These are phyloP conservation scores for Penicillium sp. DNA, from an alignment of 2,329 filamentous ascomycete genomes.

Conservation along the genomic window DNA sequence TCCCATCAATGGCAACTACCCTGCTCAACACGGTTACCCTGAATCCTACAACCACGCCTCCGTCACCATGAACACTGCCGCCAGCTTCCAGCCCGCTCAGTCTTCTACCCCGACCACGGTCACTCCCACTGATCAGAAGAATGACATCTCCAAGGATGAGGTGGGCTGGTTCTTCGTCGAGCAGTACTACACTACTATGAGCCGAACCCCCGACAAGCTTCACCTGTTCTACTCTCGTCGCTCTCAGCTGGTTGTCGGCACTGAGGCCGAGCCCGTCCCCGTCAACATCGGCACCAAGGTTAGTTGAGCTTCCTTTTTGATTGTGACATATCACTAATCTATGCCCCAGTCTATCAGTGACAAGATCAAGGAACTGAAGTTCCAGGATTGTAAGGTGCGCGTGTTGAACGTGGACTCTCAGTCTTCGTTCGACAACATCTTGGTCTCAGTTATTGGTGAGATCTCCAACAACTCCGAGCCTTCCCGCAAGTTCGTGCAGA, in stretches of 20 bases:
- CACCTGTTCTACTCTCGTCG: slow-evolving; percentile 95
- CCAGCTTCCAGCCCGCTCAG: slow-evolving; percentile 43
- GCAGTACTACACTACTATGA: slow-evolving; percentile 98
- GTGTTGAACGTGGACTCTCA: slow-evolving; percentile 98
- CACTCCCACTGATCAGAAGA: slow-evolving; percentile 41
- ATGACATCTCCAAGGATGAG: slow-evolving; percentile 75
- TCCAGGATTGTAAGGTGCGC: slow-evolving; percentile 97
- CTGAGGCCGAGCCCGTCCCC: slow-evolving; percentile 83
- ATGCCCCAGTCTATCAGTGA: slow-evolving; percentile 78
- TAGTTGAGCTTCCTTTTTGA: slow-evolving; percentile 42
- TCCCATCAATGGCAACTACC: slow-evolving; percentile 46
- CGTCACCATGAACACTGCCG: slow-evolving; percentile 36
- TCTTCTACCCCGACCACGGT: slow-evolving; percentile 43
- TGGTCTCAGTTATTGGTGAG: slow-evolving; percentile 97
- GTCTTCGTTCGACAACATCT: slow-evolving; percentile 86
- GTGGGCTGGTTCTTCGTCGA: slow-evolving; percentile 99
- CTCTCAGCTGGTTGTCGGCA: slow-evolving; percentile 91
- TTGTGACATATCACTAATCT: slow-evolving; percentile 5
- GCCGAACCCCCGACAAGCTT: slow-evolving; percentile 90
- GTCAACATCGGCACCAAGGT: slow-evolving; percentile 88
- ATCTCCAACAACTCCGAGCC: slow-evolving; percentile 91
- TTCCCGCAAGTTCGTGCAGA: slow-evolving; percentile 95
- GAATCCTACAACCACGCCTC: slow-evolving; percentile 40
- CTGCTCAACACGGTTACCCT: slow-evolving; percentile 41
- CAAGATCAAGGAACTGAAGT: slow-evolving; percentile 87